Evolutionary conservation across 2,329 filamentous ascomycete species (phyloP).

Genomic region (Ceratocystis colombiana): DNA sequence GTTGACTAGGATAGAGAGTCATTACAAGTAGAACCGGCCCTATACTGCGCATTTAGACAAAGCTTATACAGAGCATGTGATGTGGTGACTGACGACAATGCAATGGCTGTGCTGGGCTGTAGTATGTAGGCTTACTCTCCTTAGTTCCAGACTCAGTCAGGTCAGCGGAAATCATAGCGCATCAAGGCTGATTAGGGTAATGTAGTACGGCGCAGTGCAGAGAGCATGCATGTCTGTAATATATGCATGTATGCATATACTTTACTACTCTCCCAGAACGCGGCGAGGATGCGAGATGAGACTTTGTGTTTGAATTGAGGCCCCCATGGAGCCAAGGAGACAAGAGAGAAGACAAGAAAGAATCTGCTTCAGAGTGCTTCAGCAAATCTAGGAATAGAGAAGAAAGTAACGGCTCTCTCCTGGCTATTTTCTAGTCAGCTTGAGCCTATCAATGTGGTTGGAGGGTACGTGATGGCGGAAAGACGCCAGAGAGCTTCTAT

Average conservation of each 20-base stretch:
- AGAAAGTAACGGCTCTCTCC: too few species aligned
- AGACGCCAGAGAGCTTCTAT: too few species aligned
- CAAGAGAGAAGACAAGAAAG: not conserved
- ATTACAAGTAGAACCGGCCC: too few species aligned
- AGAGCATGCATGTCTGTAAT: not conserved
- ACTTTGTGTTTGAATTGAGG: not conserved
- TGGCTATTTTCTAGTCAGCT: not conserved
- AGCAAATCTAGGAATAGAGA: too few species aligned
- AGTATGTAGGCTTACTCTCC: not conserved
- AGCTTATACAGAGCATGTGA: too few species aligned
- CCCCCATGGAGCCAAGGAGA: not conserved
- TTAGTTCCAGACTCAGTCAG: not conserved
- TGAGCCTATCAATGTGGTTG: not conserved
- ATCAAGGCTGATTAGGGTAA: conserved; percentile 1
- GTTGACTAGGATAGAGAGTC: not conserved
- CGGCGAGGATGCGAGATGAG: not conserved
- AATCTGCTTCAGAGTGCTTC: too few species aligned
- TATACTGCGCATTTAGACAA: too few species aligned
- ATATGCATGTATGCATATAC: not conserved
- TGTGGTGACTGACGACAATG: too few species aligned
- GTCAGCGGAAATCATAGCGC: conserved; percentile 1
- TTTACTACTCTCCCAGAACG: not conserved
- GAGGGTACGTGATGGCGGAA: not conserved
- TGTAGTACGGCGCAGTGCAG: conserved; percentile 13
- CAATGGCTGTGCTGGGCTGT: too few species aligned